A percentile compares a stretch with the other conserved stretches of the same genome.
Conservation (phyloP, 441 rosid genomes). For the Populus hybrid region DNA sequence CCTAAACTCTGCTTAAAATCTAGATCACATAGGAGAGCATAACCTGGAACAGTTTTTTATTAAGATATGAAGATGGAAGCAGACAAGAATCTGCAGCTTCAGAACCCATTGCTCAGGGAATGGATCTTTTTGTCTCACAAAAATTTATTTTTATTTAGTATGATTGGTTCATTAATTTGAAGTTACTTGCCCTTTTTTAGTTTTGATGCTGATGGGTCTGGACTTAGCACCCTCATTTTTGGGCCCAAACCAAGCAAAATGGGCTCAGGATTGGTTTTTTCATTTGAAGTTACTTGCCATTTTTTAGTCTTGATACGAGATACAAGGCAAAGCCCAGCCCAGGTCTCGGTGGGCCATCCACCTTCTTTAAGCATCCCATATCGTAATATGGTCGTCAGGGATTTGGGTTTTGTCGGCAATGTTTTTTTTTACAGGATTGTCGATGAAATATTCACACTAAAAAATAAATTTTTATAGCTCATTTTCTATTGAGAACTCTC, state of each 20-base stretch:
- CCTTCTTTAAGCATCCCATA: not conserved
- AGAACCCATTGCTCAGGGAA: conserved; percentile 11
- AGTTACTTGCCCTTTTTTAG: not conserved
- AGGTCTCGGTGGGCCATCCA: not conserved
- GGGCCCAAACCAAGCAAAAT: no score
- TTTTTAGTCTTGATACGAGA: not conserved
- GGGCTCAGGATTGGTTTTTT: no score
- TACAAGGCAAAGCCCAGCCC: not conserved
- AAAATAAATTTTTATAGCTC: no score
- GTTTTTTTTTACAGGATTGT: no score
- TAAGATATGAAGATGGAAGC: conserved; percentile 10
- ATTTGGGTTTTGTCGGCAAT: no score
- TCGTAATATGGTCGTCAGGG: no score
- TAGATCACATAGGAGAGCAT: conserved; percentile 20
- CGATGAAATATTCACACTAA: no score
- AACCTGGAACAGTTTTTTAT: not conserved
- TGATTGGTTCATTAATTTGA: not conserved
- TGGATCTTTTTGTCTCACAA: conserved; percentile 1
- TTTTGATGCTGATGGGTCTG: no score
- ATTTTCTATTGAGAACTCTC: no score
- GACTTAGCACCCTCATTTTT: no score
- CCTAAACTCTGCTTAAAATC: not conserved
- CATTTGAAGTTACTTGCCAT: no score
- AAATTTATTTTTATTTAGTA: not conserved
- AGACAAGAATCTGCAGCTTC: conserved; percentile 30